Evolutionary conservation across 306 rosid species (phyloP), one percentile per base, ranked within the genome.

Genomic region (Albizia julibrissin): DNA sequence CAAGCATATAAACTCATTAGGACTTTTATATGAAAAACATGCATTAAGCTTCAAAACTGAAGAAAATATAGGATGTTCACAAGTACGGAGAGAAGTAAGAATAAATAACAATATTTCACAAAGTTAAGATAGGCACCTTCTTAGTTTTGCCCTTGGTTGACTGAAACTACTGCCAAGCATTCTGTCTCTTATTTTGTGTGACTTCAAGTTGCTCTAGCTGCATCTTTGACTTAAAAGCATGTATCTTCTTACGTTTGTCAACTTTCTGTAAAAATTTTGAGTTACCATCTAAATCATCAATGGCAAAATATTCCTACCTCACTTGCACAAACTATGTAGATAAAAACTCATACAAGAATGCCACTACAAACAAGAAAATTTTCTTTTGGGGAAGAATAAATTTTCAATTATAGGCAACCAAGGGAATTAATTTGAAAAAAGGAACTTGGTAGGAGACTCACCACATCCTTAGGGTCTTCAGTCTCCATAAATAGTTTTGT

Each of bases 101-200:
- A 49, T 40, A 37, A 18, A 29, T 50, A 67, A 34, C 16, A 61
- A 58, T 73, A 65, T 72, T 33, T 18, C 2, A 8, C 4, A 18
- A 74, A 70, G 8, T 61, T n/a, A 73, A 24, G 40, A 72, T 65
- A 81, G 70, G 34, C 84, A 95, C 98, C 98, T 95, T 95, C 82
- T 95, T 95, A 27, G 99, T 52, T 89, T 95, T 95, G 81, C 99
- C 99, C 89, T 93, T 95, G 74, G 93, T 84, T 49, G 98, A 76
- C 83, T 95, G 99, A 84, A 95, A 95, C 85, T 95, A 97, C 91
- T 95, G 99, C 99, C 99, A 95, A 72, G 99, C 97, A 89, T 95
- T 19, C n/a, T n/a, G n/a, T n/a, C n/a, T n/a, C n/a, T n/a, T n/a
- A n/a, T n/a, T n/a, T n/a, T n/a, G n/a, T n/a, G 98, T 86, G 76